Conservation (phyloP, 2,329 filamentous ascomycete genomes). For the Epichloe gansuensis region DNA sequence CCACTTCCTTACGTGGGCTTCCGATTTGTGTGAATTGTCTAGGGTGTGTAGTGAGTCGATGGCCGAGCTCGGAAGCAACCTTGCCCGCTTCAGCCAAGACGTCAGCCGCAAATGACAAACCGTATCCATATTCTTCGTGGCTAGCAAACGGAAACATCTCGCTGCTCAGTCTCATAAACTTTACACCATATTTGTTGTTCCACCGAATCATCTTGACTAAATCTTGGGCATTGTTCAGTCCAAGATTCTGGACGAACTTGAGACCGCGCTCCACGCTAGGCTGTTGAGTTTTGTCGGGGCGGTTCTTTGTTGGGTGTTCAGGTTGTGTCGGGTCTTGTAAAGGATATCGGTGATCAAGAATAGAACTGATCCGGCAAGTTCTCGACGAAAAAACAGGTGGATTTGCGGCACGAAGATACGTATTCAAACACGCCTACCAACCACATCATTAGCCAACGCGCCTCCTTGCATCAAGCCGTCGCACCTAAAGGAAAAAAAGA, state of each 20-base stretch:
- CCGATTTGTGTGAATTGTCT: slow-evolving; percentile 89
- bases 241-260: slow-evolving; percentile 62
- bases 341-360: slow-evolving; percentile 77
- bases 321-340: slow-evolving; percentile 62
- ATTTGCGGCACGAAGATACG: slow-evolving; percentile 70
- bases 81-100: slow-evolving; percentile 63
- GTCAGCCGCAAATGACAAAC: slow-evolving; percentile 69
- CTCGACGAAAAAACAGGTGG: slow-evolving; percentile 82
- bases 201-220: slow-evolving; percentile 76
- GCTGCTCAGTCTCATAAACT: slow-evolving; percentile 80
- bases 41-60: slow-evolving; percentile 80
- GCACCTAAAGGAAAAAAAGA: neutral
- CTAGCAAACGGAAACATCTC: slow-evolving; percentile 97
- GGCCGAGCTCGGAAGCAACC: slow-evolving; percentile 64
- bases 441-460: slow-evolving; percentile 5
- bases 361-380: slow-evolving; percentile 82
- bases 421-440: slow-evolving; percentile 70
- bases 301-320: slow-evolving; percentile 73
- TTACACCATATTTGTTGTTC: slow-evolving; percentile 88
- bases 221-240: slow-evolving; percentile 71
- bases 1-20: slow-evolving; percentile 65
- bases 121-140: slow-evolving; percentile 77
- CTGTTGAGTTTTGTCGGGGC: slow-evolving; percentile 61
- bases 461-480: neutral
- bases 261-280: slow-evolving; percentile 54